These are phyloP conservation scores for Verticillium alfalfae DNA, from an alignment of 2,329 filamentous ascomycete genomes.

Conservation along the genomic window DNA sequence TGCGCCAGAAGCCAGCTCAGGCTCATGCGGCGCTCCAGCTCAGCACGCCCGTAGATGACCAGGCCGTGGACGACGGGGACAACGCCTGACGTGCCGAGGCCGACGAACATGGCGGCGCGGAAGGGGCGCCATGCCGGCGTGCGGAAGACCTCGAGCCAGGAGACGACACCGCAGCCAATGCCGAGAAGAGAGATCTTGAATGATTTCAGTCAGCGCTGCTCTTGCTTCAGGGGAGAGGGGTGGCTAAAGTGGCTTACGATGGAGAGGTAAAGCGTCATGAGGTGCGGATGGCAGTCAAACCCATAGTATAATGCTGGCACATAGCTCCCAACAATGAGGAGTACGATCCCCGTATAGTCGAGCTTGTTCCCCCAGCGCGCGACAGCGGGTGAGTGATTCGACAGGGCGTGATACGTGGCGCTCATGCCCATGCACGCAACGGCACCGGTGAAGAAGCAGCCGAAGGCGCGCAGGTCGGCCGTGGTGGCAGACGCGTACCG, in stretches of 20 bases:
- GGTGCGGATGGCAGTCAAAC: slow-evolving; percentile 62
- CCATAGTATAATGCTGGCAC: slow-evolving; percentile 85
- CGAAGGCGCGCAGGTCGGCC: slow-evolving; percentile 66
- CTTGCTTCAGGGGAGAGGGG: not conserved
- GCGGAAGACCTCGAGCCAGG: slow-evolving; percentile 76
- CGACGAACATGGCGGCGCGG: slow-evolving; percentile 83
- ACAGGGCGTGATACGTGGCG: slow-evolving; percentile 77
- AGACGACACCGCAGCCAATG: slow-evolving; percentile 68
- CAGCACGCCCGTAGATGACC: slow-evolving; percentile 57
- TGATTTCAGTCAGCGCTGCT: slow-evolving; percentile 8
- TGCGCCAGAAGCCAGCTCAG: slow-evolving; percentile 76
- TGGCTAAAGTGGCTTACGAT: slow-evolving; percentile 49
- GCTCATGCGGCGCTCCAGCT: slow-evolving; percentile 69
- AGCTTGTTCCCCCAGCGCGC: slow-evolving; percentile 84
- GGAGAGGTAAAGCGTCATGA: slow-evolving; percentile 68
- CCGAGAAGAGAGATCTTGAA: slow-evolving; percentile 71
- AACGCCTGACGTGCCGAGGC: slow-evolving; percentile 77
- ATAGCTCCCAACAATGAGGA: slow-evolving; percentile 86
- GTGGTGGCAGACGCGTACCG: slow-evolving; percentile 59
- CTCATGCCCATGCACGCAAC: slow-evolving; percentile 72
- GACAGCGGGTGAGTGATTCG: slow-evolving; percentile 76
- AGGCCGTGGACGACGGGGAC: slow-evolving; percentile 79
- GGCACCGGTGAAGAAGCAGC: slow-evolving; percentile 74
- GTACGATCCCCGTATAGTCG: slow-evolving; percentile 91
- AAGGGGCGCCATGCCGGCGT: slow-evolving; percentile 80